Evolutionary conservation across 495 filamentous ascomycete species (phyloP), one percentile per base, ranked within the genome.

Genomic region (Parachaetomium inaequale): DNA sequence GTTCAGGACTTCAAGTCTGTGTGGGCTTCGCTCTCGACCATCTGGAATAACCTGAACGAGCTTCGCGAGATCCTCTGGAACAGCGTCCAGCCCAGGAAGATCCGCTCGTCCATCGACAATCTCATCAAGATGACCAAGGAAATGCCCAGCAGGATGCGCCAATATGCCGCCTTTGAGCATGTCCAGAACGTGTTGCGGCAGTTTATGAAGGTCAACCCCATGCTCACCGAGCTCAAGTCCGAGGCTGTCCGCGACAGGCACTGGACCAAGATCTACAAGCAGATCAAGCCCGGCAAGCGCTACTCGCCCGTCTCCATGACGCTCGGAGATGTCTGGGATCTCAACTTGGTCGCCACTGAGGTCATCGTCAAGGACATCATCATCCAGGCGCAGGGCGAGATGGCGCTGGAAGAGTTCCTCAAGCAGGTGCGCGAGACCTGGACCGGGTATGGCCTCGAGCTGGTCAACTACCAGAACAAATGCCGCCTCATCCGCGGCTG

Each of bases 1-100:
- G 94, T 99, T 2, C 94, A 96, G 47, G 94, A 99, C 73, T 99
- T 98, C 79, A 94, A 93, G 78, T 96, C 93, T 12, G 95, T 99
- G 15, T 99, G 94, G 94, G 87, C 91, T 26, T 91, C 90, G 42
- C 75, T 99, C 25, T 91, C 90, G 17, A 96, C 91, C 5, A 96
- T 99, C 62, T 99, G 95, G 95, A 92, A 91, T 77, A 96, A 90
- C 68, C 74, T 99, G 49, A 92, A 96, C 69, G 94, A 98, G 67
- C 87, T 98, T 29, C 85, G 90, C 15, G 95, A 98, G 64, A 88
- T 82, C 26, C 84, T 92, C 0, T 99, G 94, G 94, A 92, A 87
- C 34, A 96, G 88, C 70, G 87, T 98, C 2, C 89, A 96, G 68
- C 92, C 94, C 2, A 82, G 94, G 47, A 98, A 97, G 75, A 84